These are phyloP conservation scores for Capillidium rhysosporum DNA, from an alignment of 371 early-diverging fungal genomes.

Conservation along the genomic window DNA sequence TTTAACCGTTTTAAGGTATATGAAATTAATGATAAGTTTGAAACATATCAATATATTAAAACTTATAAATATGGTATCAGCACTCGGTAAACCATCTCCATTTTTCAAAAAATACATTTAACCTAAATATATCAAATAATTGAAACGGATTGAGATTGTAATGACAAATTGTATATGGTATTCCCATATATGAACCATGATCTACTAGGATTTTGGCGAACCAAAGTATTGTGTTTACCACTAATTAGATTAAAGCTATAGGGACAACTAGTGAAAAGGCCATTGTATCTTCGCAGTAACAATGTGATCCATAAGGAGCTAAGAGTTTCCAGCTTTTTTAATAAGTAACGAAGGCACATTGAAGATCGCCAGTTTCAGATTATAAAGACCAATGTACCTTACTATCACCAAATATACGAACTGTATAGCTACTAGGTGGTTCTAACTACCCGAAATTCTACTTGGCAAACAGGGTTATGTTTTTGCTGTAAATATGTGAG, in stretches of 20 bases:
- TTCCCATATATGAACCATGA: slow-evolving; percentile 95
- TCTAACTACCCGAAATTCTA: slow-evolving; percentile 93
- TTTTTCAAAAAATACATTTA: neutral
- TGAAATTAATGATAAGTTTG: slow-evolving; percentile 68
- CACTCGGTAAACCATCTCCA: slow-evolving; percentile 22
- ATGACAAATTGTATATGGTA: slow-evolving; percentile 54
- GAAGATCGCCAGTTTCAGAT: slow-evolving; percentile 82
- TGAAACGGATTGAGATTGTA: neutral
- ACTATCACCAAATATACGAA: slow-evolving; percentile 46
- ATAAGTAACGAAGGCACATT: slow-evolving; percentile 2
- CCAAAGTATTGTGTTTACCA: slow-evolving; percentile 34
- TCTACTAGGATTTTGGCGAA: slow-evolving; percentile 69
- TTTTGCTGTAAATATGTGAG: slow-evolving; percentile 94
- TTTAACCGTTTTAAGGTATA: slow-evolving; percentile 89
- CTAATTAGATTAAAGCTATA: slow-evolving; percentile 52
- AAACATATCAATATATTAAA: slow-evolving; percentile 72
- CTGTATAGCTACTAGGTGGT: slow-evolving; percentile 95
- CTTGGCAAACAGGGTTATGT: slow-evolving; percentile 70
- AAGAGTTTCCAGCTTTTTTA: slow-evolving; percentile 34
- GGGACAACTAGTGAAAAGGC: slow-evolving; percentile 70
- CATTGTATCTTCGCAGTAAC: slow-evolving; percentile 62
- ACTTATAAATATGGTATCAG: slow-evolving; percentile 56
- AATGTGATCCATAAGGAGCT: slow-evolving; percentile 77
- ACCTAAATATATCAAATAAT: too few species aligned
- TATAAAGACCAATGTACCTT: slow-evolving; percentile 45